Evolutionary conservation across 345 rosid genomes (phyloP).

Genomic region (Trapa bicornis): DNA sequence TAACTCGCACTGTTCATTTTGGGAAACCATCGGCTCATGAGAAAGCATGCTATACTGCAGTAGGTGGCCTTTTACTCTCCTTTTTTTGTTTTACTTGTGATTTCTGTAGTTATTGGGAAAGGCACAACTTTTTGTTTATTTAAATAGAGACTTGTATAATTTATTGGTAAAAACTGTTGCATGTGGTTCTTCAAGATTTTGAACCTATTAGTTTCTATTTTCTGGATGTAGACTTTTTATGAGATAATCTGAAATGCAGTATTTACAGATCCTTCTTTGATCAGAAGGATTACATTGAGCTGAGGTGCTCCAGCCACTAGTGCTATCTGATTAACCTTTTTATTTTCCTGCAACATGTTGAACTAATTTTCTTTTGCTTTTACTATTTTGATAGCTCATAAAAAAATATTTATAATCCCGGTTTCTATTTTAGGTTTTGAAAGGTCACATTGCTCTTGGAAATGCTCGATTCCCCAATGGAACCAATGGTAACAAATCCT

Average conservation of each 20-base stretch:
- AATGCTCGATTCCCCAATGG: conserved; percentile 86
- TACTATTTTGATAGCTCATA: not conserved
- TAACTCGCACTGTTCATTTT: conserved; percentile 92
- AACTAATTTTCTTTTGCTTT: not conserved
- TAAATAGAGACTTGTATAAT: not conserved
- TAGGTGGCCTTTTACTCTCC: conserved; percentile 17
- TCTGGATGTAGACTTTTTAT: not conserved
- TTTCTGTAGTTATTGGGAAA: not conserved
- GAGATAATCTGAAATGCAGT: not conserved
- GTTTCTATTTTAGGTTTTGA: conserved; percentile 47
- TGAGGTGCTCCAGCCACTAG: not conserved
- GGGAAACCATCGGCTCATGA: conserved; percentile 88
- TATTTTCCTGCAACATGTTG: not conserved
- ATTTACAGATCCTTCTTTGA: not conserved
- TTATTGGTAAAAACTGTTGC: not conserved
- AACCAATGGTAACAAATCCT: conserved; percentile 50
- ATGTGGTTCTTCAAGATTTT: not conserved
- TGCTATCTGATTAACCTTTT: not conserved
- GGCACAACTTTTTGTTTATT: not conserved
- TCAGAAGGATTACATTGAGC: not conserved
- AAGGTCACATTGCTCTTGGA: conserved; percentile 87
- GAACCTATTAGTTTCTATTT: not conserved
- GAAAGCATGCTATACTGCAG: conserved; percentile 81
- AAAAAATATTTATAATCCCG: not conserved
- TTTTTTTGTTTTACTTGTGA: not conserved